These are phyloP conservation scores for Fusarium dimerum DNA, from an alignment of 2,329 filamentous ascomycete genomes.

Conservation along the genomic window DNA sequence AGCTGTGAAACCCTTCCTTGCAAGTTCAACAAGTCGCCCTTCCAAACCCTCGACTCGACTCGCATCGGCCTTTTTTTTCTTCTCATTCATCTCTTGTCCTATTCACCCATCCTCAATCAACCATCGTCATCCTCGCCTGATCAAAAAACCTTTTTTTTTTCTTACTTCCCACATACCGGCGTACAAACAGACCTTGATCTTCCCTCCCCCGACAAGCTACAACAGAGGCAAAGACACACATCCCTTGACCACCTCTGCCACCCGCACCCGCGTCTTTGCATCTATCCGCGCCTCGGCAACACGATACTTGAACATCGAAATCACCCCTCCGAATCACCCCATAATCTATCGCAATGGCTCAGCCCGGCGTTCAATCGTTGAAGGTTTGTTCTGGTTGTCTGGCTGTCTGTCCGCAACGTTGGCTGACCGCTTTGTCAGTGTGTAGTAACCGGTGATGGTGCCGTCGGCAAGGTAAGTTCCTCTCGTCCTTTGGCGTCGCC, in stretches of 20 bases:
- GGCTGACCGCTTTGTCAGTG: slow-evolving; percentile 61
- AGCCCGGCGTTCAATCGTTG: slow-evolving; percentile 83
- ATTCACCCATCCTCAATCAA: slow-evolving; percentile 9
- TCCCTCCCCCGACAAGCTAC: slow-evolving; percentile 14
- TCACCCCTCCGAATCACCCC: slow-evolving; percentile 1
- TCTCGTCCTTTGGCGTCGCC: background rate
- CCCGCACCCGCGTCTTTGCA: slow-evolving; percentile 7
- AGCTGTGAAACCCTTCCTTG: slow-evolving; percentile 26
- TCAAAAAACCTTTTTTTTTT: background rate
- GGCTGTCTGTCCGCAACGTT: slow-evolving; percentile 23
- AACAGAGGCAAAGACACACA: slow-evolving; percentile 9
- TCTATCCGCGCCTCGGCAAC: slow-evolving; percentile 9
- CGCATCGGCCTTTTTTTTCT: background rate
- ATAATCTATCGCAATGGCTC: slow-evolving; percentile 58
- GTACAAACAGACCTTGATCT: slow-evolving; percentile 3
- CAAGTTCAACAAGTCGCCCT: slow-evolving; percentile 1
- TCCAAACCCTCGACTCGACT: background rate
- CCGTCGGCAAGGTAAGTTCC: slow-evolving; percentile 83
- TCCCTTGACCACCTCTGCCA: slow-evolving; percentile 1
- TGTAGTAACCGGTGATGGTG: slow-evolving; percentile 98
- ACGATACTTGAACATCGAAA: slow-evolving; percentile 2
- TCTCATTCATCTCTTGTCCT: background rate
- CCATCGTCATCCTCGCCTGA: slow-evolving; percentile 7
- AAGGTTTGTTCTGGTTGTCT: slow-evolving; percentile 63
- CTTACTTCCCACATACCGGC: background rate